Percentiles rank a stretch among this genome's conserved stretches.
Conservation (phyloP, 2,329 filamentous ascomycete species). For the Fonsecaea erecta region DNA sequence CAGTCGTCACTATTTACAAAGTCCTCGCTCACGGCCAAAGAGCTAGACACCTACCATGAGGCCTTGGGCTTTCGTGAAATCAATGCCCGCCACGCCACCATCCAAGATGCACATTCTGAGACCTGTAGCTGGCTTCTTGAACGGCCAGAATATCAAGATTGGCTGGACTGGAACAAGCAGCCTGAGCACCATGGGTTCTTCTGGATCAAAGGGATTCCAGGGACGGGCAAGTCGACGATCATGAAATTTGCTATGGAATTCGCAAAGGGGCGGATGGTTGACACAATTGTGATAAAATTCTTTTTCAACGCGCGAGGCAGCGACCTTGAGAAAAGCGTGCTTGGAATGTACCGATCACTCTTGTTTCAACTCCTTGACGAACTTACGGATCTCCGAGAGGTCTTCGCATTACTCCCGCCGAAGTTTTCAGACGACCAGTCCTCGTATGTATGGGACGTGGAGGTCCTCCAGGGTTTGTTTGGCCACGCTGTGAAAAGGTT, state of each 20-base stretch:
- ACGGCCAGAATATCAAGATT: constrained; percentile 43
- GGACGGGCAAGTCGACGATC: constrained; percentile 51
- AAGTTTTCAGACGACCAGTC: constrained; percentile 1
- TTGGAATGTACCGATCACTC: constrained; percentile 59
- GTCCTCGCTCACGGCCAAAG: too few relatives aligned
- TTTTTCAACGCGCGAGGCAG: constrained; percentile 54
- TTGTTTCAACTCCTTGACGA: constrained; percentile 52
- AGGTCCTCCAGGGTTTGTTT: constrained; percentile 41
- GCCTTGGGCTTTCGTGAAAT: too few relatives aligned
- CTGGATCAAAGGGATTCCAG: constrained; percentile 49
- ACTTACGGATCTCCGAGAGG: constrained; percentile 44
- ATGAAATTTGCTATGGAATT: constrained; percentile 49
- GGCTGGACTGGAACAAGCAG: constrained; percentile 42
- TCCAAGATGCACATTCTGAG: too few relatives aligned
- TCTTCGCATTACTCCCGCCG: constrained; percentile 31
- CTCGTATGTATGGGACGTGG: constrained; percentile 39
- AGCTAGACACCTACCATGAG: too few relatives aligned
- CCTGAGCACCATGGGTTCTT: constrained; percentile 40
- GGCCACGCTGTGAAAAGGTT: constrained; percentile 39
- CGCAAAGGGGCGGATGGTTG: constrained; percentile 28
- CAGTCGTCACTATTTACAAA: too few relatives aligned
- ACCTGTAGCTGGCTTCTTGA: constrained; percentile 49
- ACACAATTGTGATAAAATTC: constrained; percentile 44
- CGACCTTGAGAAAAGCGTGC: constrained; percentile 50
- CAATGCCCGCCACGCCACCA: too few relatives aligned